Base-by-base conservation (phyloP, 768 basidiomycete species). In the Dentipellis fragilis region DNA sequence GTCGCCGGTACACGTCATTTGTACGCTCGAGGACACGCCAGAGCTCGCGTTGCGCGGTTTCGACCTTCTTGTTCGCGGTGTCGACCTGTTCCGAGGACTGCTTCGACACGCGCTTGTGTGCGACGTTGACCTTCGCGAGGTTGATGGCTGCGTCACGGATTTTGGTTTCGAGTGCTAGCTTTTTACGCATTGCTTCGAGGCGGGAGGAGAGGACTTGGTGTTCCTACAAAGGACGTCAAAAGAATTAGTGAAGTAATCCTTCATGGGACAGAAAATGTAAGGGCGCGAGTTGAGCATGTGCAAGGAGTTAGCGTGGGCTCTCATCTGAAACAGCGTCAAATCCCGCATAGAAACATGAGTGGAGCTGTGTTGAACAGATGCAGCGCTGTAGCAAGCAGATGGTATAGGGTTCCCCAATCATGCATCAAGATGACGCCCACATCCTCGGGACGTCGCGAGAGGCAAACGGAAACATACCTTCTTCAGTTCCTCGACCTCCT, bases 111-210 rank as follows among this genome's bases (percentile, higher is more conserved):
- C 73, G 77, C 65, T 78, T 82, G 65, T 82, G 51, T 7, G 78
- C 68, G 10, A 67, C 70, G 64, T 87, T 85, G 52, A 89, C 75
- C 68, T 78, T 83, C 53, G 84, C 77, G 4, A 93, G 77, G 14
- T 85, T 89, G 7, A 83, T 63, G 2, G 89, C 87, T 1, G 91
- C 91, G 60, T 93, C 90, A 21, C 92, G 89, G 35, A 94, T 91
- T 66, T 89, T 92, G 48, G 83, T 87, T 66, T 94, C 92, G 36
- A 89, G 77, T 2, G 79, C 73, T 54, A 94, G 77, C 65, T 89
- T 93, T 68, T 81, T 89, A 51, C 76, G 74, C 69, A 84, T 75
- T 21, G 86, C 84, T 37, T 72, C 76, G 10, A 85, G 71, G 12
- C 89, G 79, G 3, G 85, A 79, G 29, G 78, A 72, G 29, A 93